Base-by-base conservation (phyloP, 441 rosid species). In the Flueggea neowawraea region DNA sequence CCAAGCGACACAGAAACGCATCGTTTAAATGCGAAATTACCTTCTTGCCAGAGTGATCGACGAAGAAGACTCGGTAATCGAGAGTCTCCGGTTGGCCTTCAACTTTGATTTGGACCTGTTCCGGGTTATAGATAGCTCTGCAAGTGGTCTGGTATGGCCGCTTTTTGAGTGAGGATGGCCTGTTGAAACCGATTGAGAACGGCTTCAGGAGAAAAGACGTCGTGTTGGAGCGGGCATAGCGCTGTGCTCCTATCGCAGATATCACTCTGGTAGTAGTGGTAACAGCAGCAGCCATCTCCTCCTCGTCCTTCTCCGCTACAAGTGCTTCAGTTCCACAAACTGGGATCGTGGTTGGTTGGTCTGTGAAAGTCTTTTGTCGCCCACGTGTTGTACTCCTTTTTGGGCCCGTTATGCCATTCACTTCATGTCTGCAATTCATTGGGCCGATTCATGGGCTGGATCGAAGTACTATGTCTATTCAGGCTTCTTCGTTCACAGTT, bases 51-150 rank as follows among this genome's bases (percentile, higher is more conserved):
- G 95, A 82, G 49, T 72, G 62, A 57, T 88, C 86, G 51, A 73
- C 78, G 74, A 91, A 85, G 84, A 89, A 91, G 55, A 89, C 91
- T 7, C 98, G 78, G 75, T 89, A 91, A 63, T 91, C 97, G n/a
- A 95, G 79, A 64, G 96, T 81, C 65, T 86, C 90, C 13, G 95
- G 84, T 66, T 78, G 85, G 33, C 99, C 98, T 69, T 88, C 97
- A 64, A 83, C 89, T 62, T 82, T 76, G 78, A 83, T 73, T 67
- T 75, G 80, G 60, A 85, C 70, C 71, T 79, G 73, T 58, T 31
- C 55, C 10, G 96, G 96, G 12, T 79, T 87, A 61, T 86, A 76
- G 1, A 91, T 81, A n/a, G 97, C 95, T 10, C 55, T 69, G 75
- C 99, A 91, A 11, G 90, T 52, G 45, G 50, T 47, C 6, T 47